phyloP scores from a whole-genome alignment of 352 stramenopile species.

The Phytopythium sindhum region DNA sequence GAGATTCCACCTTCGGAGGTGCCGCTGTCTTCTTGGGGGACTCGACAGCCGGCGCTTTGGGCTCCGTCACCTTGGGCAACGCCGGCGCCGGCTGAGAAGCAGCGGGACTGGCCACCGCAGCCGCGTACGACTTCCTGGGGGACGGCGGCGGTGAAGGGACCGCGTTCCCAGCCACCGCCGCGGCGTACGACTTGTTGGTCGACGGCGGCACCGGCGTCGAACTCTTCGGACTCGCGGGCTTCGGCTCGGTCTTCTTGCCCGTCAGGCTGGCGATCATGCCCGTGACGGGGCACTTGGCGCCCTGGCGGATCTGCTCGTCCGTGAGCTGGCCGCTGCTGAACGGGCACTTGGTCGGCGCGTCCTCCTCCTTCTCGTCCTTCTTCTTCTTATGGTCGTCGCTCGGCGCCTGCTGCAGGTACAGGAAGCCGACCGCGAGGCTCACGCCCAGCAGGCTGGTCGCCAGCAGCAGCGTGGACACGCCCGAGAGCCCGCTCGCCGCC shows the following conservation, averaged over 20 bases:
- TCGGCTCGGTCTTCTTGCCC: conserved; percentile 7
- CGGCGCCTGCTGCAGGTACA: conserved; percentile 41
- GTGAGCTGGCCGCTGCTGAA: conserved; percentile 21
- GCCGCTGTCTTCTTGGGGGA: conserved; percentile 7
- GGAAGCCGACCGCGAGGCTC: conserved; percentile 53
- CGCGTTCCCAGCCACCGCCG: background rate
- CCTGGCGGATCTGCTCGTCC: conserved; percentile 32
- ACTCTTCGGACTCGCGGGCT: conserved; percentile 8
- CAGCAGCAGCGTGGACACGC: conserved; percentile 40
- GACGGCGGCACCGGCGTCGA: background rate
- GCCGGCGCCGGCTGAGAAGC: conserved; percentile 11
- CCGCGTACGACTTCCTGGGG: background rate
- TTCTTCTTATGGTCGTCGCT: conserved; percentile 16
- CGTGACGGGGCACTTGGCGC: conserved; percentile 38
- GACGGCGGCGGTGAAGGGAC: conserved; percentile 4
- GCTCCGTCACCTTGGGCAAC: background rate
- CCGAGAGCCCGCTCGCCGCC: conserved; percentile 27
- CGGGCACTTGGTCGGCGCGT: conserved; percentile 15
- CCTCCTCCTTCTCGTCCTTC: conserved; percentile 10
- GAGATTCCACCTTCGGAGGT: conserved; percentile 9
- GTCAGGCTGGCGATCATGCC: conserved; percentile 20
- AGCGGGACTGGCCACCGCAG: conserved; percentile 9
- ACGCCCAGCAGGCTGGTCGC: conserved; percentile 61
- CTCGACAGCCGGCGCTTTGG: background rate
- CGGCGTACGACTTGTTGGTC: conserved; percentile 1